phyloP scores from a whole-genome alignment of 352 stramenopile genomes.

The Phytophthora podocarpi region DNA sequence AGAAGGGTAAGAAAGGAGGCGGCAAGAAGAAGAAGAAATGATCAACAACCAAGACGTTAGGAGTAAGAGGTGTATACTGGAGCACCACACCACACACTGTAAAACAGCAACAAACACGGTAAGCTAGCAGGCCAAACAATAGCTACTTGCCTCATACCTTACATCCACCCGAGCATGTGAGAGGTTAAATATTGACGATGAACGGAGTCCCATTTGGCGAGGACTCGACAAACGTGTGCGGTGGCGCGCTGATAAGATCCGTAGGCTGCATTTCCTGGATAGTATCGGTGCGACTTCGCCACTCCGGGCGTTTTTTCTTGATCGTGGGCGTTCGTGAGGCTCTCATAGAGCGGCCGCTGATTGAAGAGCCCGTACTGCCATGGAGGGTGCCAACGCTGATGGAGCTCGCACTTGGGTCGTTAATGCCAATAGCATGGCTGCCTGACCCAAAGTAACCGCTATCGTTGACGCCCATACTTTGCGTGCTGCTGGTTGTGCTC shows the following conservation, averaged over 20 bases:
- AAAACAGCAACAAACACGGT: constrained; percentile 35
- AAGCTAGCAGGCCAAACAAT: constrained; percentile 20
- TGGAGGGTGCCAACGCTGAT: constrained; percentile 25
- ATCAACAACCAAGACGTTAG: constrained; percentile 8
- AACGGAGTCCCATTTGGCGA: constrained; percentile 59
- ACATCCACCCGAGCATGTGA: constrained; percentile 24
- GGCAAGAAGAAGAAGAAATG: constrained; percentile 71
- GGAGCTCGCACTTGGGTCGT: constrained; percentile 21
- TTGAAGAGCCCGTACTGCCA: constrained; percentile 28
- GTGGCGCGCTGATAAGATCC: constrained; percentile 33
- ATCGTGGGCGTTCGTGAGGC: constrained; percentile 26
- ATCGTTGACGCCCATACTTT: constrained; percentile 38
- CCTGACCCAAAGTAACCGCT: constrained; percentile 27
- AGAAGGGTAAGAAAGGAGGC: constrained; percentile 79
- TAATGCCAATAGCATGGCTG: constrained; percentile 3
- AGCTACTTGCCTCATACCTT: constrained; percentile 27
- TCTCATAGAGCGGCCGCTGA: constrained; percentile 21
- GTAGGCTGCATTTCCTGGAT: constrained; percentile 43
- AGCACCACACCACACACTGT: constrained; percentile 22
- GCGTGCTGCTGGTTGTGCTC: constrained; percentile 35
- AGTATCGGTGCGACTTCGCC: constrained; percentile 42
- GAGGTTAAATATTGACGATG: constrained; percentile 65
- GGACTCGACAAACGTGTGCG: constrained; percentile 46
- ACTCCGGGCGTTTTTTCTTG: constrained; percentile 46
- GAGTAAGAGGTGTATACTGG: constrained; percentile 19